phyloP scores from a whole-genome alignment of 2,329 filamentous ascomycete species.

The Teratosphaeria epicoccoides region DNA sequence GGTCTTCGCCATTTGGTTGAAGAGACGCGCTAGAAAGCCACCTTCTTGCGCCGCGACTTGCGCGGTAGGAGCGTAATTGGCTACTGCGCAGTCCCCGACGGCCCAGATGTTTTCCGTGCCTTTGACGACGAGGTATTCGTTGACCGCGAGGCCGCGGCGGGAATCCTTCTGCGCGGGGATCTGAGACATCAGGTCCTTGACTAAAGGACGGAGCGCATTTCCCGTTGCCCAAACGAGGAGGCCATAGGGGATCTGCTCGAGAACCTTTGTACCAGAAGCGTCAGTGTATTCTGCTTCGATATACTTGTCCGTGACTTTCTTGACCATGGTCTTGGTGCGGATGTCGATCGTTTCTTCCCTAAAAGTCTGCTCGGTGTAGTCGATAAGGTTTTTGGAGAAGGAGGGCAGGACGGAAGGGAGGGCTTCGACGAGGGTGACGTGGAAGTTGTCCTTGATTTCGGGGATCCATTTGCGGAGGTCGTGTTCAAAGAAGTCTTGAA shows the following conservation, averaged over 20 bases:
- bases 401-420: slow-evolving; percentile 89
- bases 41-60: slow-evolving; percentile 96
- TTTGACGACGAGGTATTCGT: slow-evolving; percentile 98
- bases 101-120: slow-evolving; percentile 97
- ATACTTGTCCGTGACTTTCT: slow-evolving; percentile 84
- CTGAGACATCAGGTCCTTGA: slow-evolving; percentile 83
- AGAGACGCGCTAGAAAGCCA: slow-evolving; percentile 83
- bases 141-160: slow-evolving; percentile 85
- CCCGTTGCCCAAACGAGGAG: slow-evolving; percentile 97
- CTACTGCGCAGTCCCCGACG: slow-evolving; percentile 91
- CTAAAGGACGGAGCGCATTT: slow-evolving; percentile 80
- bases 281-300: slow-evolving; percentile 80
- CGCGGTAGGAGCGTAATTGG: slow-evolving; percentile 93
- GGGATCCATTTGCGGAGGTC: slow-evolving; percentile 98
- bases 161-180: slow-evolving; percentile 94
- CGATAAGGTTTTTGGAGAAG: slow-evolving; percentile 98
- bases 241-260: slow-evolving; percentile 79
- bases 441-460: slow-evolving; percentile 88
- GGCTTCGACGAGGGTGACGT: slow-evolving; percentile 93
- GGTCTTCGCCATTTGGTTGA: slow-evolving; percentile 98
- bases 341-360: slow-evolving; percentile 95
- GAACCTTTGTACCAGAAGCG: slow-evolving; percentile 73
- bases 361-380: slow-evolving; percentile 98
- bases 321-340: slow-evolving; percentile 97
- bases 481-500: slow-evolving; percentile 97